A percentile compares a stretch with the other conserved stretches of the same genome.
phyloP scores from a whole-genome alignment of 139 green algal species.

The Chlamydomonas incerta region DNA sequence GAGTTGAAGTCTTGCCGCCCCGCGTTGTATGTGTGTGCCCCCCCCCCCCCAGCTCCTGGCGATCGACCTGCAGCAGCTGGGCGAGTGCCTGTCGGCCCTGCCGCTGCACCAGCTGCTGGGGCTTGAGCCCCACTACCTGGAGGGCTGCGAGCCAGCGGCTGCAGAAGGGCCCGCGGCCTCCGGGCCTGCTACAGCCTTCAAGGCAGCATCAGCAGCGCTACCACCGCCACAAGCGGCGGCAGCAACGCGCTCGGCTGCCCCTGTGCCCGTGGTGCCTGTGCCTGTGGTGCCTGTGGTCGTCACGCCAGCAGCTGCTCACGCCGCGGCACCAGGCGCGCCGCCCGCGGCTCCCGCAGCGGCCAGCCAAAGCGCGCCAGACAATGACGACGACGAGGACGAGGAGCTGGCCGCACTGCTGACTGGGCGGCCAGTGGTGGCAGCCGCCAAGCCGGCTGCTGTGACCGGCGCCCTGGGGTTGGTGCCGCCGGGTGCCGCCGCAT shows the following conservation, averaged over 20 bases:
- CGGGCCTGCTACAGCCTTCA: background rate
- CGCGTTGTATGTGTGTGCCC: too few relatives aligned
- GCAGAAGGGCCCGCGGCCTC: background rate
- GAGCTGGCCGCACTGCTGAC: constrained; percentile 7
- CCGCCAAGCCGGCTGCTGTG: background rate
- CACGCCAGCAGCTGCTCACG: too few relatives aligned
- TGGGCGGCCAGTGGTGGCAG: background rate
- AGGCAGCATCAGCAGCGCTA: background rate
- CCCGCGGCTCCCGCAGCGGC: too few relatives aligned
- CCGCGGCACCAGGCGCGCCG: too few relatives aligned
- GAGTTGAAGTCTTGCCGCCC: too few relatives aligned
- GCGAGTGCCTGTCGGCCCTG: constrained; percentile 13
- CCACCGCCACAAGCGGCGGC: background rate
- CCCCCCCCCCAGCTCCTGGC: background rate
- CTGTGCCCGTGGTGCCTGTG: background rate
- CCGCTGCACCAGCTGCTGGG: constrained; percentile 29
- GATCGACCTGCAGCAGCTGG: constrained; percentile 23
- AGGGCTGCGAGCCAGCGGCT: background rate
- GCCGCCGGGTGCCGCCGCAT: background rate
- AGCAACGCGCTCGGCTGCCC: background rate
- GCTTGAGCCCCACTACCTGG: constrained; percentile 32
- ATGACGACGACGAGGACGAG: background rate
- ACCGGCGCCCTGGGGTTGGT: background rate
- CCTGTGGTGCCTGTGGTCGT: background rate
- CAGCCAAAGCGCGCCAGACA: background rate